A percentile compares a stretch with the other conserved stretches of the same genome.
Conservation (phyloP, 331 rosid genomes). For the Prunus yedoensis region DNA sequence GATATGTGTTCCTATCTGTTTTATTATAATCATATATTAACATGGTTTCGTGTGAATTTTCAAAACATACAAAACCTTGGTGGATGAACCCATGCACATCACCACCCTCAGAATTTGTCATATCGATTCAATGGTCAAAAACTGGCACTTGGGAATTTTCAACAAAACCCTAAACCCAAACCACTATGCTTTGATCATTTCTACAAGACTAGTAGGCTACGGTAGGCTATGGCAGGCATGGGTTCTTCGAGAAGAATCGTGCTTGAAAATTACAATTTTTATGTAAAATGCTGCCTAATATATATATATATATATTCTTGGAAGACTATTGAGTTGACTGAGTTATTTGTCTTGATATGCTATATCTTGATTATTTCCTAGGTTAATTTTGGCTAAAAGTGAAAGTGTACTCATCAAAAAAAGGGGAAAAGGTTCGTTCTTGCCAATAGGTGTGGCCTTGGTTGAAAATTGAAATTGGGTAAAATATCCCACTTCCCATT, state of each 20-base stretch:
- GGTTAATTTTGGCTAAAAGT: not conserved
- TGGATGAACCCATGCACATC: constrained; percentile 22
- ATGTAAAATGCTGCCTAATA: not conserved
- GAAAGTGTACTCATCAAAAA: not conserved
- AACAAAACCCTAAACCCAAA: not conserved
- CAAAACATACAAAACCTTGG: constrained; percentile 31
- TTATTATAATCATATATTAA: constrained; percentile 2
- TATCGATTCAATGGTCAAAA: constrained; percentile 50
- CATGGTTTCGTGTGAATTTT: constrained; percentile 16
- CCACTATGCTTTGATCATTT: not conserved
- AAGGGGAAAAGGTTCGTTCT: not conserved
- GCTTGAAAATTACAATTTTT: constrained; percentile 13
- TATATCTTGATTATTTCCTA: not conserved
- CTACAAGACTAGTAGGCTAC: not conserved
- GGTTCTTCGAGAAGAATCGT: constrained; percentile 23
- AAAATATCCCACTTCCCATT: not conserved
- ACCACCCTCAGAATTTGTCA: constrained; percentile 30
- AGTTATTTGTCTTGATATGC: constrained; percentile 12
- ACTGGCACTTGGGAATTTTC: constrained; percentile 40
- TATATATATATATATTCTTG: constrained; percentile 18
- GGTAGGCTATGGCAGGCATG: not conserved
- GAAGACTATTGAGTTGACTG: constrained; percentile 28
- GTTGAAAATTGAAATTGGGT: constrained; percentile 31
- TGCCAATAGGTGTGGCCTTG: constrained; percentile 24
- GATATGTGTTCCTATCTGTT: not conserved